Evolutionary conservation across 768 basidiomycete genomes (phyloP).

Genomic region (Trametes sanguinea): DNA sequence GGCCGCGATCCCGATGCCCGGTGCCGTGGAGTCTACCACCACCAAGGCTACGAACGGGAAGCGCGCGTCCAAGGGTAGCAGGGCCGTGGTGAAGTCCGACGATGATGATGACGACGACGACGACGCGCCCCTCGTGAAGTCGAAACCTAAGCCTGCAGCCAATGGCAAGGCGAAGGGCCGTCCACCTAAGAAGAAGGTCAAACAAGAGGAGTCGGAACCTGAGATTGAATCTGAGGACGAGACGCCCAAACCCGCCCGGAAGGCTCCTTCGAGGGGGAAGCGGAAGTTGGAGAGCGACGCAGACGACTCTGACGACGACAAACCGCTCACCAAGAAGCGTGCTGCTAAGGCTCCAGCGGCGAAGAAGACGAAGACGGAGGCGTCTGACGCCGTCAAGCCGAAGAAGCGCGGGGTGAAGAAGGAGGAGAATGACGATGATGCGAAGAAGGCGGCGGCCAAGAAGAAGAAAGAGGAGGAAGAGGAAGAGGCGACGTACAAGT

Average conservation of each 20-base stretch:
- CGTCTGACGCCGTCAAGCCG: conserved; percentile 37
- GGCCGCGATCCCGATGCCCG: conserved; percentile 43
- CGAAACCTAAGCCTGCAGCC: conserved; percentile 46
- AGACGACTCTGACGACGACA: conserved; percentile 48
- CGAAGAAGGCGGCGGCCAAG: conserved; percentile 53
- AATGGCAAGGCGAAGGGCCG: conserved; percentile 50
- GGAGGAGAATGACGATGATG: conserved; percentile 34
- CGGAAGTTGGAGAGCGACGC: conserved; percentile 48
- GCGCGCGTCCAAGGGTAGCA: conserved; percentile 37
- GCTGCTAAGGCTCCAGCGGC: conserved; percentile 37
- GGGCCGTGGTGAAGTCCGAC: conserved; percentile 37
- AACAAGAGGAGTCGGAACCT: conserved; percentile 33
- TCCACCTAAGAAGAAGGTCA: conserved; percentile 61
- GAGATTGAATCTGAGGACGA: conserved; percentile 34
- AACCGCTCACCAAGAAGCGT: conserved; percentile 49
- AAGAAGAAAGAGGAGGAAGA: conserved; percentile 66
- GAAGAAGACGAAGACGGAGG: conserved; percentile 47
- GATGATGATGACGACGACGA: conserved; percentile 46
- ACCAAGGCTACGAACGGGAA: conserved; percentile 38
- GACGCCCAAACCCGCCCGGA: conserved; percentile 33
- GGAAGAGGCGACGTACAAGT: conserved; percentile 72
- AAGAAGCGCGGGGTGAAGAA: conserved; percentile 45
- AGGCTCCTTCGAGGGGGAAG: conserved; percentile 33
- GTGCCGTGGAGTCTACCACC: conserved; percentile 43
- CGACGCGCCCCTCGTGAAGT: conserved; percentile 44